phyloP scores from a whole-genome alignment of 495 filamentous ascomycete genomes.

The Oidiodendron maius region DNA sequence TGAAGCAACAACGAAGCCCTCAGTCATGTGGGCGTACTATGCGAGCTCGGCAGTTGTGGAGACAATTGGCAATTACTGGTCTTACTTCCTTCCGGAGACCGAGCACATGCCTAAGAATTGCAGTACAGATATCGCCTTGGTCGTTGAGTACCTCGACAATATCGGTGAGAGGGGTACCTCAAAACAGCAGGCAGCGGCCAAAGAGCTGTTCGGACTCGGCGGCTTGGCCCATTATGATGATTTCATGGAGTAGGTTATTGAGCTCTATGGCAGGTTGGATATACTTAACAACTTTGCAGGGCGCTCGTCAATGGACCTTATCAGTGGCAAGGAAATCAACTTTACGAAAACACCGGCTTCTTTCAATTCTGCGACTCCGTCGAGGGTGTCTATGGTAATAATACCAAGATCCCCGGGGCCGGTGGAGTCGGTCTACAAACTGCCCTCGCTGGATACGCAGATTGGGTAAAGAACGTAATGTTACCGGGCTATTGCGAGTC shows the following conservation, averaged over 20 bases:
- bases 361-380: constrained; percentile 46
- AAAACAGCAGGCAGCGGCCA: constrained; percentile 40
- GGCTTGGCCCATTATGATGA: constrained; percentile 50
- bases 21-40: constrained; percentile 61
- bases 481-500: constrained; percentile 35
- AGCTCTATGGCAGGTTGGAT: neutral
- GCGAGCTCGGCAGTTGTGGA: constrained; percentile 56
- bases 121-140: constrained; percentile 43
- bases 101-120: constrained; percentile 58
- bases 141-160: constrained; percentile 50
- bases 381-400: constrained; percentile 31
- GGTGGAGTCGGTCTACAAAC: constrained; percentile 46
- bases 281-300: constrained; percentile 12
- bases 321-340: constrained; percentile 47
- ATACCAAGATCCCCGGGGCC: constrained; percentile 23
- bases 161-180: constrained; percentile 34
- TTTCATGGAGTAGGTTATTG: constrained; percentile 41
- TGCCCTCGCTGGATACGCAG: constrained; percentile 44
- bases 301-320: constrained; percentile 48
- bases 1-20: constrained; percentile 43
- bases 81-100: constrained; percentile 56
- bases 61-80: constrained; percentile 55
- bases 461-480: constrained; percentile 40
- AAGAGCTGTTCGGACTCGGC: constrained; percentile 49
- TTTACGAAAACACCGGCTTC: constrained; percentile 38